Percentiles rank a stretch among this genome's conserved stretches.
phyloP scores from a whole-genome alignment of 345 rosid species.

The Trapa incisa region DNA sequence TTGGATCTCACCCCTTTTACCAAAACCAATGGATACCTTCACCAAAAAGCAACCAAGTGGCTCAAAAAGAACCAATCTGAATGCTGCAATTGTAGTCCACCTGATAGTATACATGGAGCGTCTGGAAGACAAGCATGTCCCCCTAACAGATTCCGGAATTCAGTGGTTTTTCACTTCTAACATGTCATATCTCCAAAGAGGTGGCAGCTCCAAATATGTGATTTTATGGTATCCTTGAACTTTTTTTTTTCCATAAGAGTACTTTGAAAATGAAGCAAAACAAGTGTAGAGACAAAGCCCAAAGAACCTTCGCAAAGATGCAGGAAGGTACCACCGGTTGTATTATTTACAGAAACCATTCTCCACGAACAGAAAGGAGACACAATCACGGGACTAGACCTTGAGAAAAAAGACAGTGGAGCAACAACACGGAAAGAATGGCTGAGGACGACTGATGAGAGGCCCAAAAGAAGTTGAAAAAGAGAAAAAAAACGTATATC shows the following conservation, averaged over 20 bases:
- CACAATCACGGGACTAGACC: conserved; percentile 7
- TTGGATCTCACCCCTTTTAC: too few species aligned
- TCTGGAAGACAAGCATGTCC: neutral
- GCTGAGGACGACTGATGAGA: neutral
- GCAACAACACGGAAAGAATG: neutral
- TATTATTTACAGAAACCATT: neutral
- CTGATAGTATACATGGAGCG: too few species aligned
- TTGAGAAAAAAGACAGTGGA: neutral
- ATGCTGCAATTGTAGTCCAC: too few species aligned
- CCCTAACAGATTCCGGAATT: neutral
- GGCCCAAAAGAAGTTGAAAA: neutral
- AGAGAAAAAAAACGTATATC: too few species aligned
- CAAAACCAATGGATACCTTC: too few species aligned
- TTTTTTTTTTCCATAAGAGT: neutral
- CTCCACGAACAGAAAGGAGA: neutral
- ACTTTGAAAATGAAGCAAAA: neutral
- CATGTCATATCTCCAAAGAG: neutral
- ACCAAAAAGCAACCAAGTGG: too few species aligned
- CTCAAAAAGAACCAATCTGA: too few species aligned
- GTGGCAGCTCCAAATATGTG: neutral
- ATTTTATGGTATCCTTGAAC: neutral
- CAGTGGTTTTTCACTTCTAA: neutral
- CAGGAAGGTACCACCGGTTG: neutral
- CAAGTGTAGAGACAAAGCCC: neutral
- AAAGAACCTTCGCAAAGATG: neutral